Evolutionary conservation across 2,329 filamentous ascomycete genomes (phyloP).

Genomic region (Cercospora nicotianae): DNA sequence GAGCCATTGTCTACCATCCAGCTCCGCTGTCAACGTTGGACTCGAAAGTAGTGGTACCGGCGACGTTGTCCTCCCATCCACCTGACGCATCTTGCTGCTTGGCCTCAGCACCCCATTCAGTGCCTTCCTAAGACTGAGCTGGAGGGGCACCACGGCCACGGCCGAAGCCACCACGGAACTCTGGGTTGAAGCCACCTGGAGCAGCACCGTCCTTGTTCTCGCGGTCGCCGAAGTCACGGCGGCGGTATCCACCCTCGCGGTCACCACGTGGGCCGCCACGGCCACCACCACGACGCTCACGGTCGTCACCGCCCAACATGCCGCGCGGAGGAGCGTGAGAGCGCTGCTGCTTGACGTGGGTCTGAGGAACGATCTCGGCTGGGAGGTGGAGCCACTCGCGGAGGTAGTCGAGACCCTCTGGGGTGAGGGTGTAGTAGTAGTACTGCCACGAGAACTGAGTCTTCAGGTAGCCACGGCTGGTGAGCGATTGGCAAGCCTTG

Average conservation of each 20-base stretch:
- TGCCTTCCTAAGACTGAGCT: slow-evolving; percentile 42
- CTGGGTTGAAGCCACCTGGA: slow-evolving; percentile 86
- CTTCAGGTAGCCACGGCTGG: slow-evolving; percentile 98
- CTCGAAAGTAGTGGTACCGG: slow-evolving; percentile 5
- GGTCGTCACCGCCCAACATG: slow-evolving; percentile 83
- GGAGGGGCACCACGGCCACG: slow-evolving; percentile 68
- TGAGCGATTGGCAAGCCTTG: slow-evolving; percentile 98
- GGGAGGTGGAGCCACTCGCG: slow-evolving; percentile 99
- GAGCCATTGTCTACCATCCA: slow-evolving; percentile 13
- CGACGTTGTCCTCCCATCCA: slow-evolving; percentile 15
- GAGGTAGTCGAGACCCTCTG: slow-evolving; percentile 99
- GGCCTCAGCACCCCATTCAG: slow-evolving; percentile 19
- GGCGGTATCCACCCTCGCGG: slow-evolving; percentile 64
- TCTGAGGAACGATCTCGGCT: slow-evolving; percentile 98
- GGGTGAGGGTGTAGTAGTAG: slow-evolving; percentile 99
- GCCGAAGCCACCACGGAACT: slow-evolving; percentile 65
- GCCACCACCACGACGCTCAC: slow-evolving; percentile 75
- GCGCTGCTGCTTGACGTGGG: slow-evolving; percentile 99
- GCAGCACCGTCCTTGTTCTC: slow-evolving; percentile 84
- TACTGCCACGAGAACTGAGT: slow-evolving; percentile 99
- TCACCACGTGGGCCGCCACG: slow-evolving; percentile 73
- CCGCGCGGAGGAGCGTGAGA: slow-evolving; percentile 96
- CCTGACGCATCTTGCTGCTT: slow-evolving; percentile 6
- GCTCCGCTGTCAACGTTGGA: neutral
- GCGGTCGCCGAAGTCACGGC: slow-evolving; percentile 56